Evolutionary conservation across 2,329 filamentous ascomycete species (phyloP), one percentile per base, ranked within the genome.

Genomic region (Pezicula neosporulosa): DNA sequence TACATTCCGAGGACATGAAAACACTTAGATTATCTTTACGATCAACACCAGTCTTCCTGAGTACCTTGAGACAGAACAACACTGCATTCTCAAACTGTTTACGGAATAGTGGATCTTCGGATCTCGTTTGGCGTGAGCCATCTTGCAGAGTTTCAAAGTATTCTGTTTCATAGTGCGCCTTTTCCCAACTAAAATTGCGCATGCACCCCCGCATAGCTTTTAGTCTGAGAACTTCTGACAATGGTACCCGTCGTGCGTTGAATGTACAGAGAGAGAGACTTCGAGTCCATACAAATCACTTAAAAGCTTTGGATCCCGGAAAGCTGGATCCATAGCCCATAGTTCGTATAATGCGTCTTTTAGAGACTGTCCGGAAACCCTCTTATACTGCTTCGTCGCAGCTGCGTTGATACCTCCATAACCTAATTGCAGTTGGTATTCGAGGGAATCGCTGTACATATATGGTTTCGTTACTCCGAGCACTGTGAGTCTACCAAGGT

Each of bases 351-450:
- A 45, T 21, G 51, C 41, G 7, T 49, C 45, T 21, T 54, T 51
- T 6, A 51, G 45, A 37, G 19, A 42, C 18, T 48, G 52, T 50
- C 52, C 42, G 19, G 48, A 28, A 35, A 49, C 18, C 3, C 52
- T 39, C 45, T 51, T 51, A 35, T 51, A 51, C 41, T 54, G 48
- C n/a, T 41, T 46, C 5, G 45, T 51, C 46, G 48, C 52, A 10
- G 37, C 41, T 4, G 36, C 39, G 39, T 51, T 54, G 5, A 51
- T 28, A 6, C 48, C 52, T 18, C 48, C 45, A 36, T 51, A 54
- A 37, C 48, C 46, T 12, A 51, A 33, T 46, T 54, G 52, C 13
- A 54, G 48, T 41, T 54, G 49, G 24, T 51, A 54, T 28, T 54
- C 45, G 18, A 45, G 38, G 2, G 44, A 48, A 41, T 54, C 48